These are phyloP conservation scores for Gossypium lobatum DNA, from an alignment of 441 rosid genomes.

Conservation along the genomic window DNA sequence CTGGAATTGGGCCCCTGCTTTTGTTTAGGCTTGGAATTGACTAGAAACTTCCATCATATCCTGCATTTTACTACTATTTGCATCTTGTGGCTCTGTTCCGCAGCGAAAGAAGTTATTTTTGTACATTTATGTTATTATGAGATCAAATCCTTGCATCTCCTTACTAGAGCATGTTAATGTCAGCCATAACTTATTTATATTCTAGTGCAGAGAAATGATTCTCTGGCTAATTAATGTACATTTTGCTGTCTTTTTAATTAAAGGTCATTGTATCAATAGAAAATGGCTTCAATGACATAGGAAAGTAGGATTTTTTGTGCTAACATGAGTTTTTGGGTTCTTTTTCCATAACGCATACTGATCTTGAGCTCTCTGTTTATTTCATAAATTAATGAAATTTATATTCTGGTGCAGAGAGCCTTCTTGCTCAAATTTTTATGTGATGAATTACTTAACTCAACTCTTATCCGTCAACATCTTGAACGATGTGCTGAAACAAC, in stretches of 20 bases:
- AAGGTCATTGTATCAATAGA: neutral
- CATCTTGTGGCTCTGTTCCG: neutral
- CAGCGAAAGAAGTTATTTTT: neutral
- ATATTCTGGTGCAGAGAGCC: conserved; percentile 63
- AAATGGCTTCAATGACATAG: neutral
- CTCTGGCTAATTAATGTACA: neutral
- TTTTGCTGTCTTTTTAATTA: neutral
- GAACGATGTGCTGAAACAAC: conserved; percentile 80
- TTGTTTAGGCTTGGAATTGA: neutral
- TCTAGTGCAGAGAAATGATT: neutral
- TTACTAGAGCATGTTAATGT: neutral
- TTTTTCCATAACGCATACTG: neutral
- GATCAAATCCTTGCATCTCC: neutral
- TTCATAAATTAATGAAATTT: conserved; percentile 3
- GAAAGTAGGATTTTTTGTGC: neutral
- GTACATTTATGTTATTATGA: neutral
- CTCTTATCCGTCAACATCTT: conserved; percentile 83
- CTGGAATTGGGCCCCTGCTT: neutral
- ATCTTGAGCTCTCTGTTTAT: conserved; percentile 11
- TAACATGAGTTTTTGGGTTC: neutral
- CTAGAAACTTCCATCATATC: neutral
- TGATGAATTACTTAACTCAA: conserved; percentile 84
- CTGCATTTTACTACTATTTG: neutral
- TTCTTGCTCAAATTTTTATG: conserved; percentile 78
- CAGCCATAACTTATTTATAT: neutral